Evolutionary conservation across 73 alveolate genomes (phyloP).

Genomic region (Paramecium biaurelia): DNA sequence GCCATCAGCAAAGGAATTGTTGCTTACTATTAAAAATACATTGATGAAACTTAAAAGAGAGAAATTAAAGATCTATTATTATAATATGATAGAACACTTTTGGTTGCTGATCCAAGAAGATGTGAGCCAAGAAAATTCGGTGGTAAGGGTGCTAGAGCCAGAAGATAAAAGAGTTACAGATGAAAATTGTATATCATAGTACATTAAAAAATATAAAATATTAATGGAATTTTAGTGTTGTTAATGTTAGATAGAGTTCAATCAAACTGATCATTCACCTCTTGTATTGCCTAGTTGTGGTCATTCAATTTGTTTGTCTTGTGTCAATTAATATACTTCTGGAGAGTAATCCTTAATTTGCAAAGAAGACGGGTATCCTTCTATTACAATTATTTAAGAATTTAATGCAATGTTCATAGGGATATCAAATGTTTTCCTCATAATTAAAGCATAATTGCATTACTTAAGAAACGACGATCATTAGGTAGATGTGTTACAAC

Average conservation of each 20-base stretch:
- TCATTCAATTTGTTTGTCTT: background rate
- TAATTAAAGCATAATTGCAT: background rate
- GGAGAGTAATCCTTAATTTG: background rate
- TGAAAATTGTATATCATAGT: conserved; percentile 6
- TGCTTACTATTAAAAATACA: conserved; percentile 90
- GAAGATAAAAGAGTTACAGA: conserved; percentile 92
- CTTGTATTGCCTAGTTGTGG: conserved; percentile 16
- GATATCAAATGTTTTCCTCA: background rate
- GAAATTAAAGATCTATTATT: conserved; percentile 87
- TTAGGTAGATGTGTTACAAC: background rate
- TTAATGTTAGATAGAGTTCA: conserved; percentile 7
- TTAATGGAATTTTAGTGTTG: conserved; percentile 20
- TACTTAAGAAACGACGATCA: background rate
- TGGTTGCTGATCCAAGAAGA: conserved; percentile 99
- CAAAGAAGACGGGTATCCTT: conserved; percentile 16
- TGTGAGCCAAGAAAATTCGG: conserved; percentile 99
- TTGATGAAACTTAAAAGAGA: conserved; percentile 93
- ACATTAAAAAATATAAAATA: background rate
- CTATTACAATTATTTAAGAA: background rate
- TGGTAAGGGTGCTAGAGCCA: conserved; percentile 96
- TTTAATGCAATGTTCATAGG: background rate
- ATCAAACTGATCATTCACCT: background rate
- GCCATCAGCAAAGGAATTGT: conserved; percentile 98
- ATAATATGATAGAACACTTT: conserved; percentile 95
- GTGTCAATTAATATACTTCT: background rate